Conservation (phyloP, 331 rosid genomes). For the Saraca asoca region DNA sequence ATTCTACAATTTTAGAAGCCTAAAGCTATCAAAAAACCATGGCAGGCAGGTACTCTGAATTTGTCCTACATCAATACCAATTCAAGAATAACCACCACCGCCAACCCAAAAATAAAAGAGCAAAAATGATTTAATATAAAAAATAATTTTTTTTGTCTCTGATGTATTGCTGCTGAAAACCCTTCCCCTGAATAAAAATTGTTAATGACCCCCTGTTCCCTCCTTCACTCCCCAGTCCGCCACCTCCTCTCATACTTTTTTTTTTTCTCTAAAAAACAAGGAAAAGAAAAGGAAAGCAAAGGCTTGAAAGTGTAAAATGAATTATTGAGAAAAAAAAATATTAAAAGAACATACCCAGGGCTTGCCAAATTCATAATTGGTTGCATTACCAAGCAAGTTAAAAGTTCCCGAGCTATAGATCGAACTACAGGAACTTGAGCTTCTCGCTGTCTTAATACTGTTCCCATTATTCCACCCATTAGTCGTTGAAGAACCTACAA, state of each 20-base stretch:
- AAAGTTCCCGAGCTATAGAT: conserved; percentile 81
- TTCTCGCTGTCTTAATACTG: conserved; percentile 79
- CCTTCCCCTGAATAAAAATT: too few relatives aligned
- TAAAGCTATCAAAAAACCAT: conserved; percentile 5
- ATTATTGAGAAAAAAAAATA: conserved; percentile 21
- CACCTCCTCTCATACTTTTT: too few relatives aligned
- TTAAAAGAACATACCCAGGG: conserved; percentile 76
- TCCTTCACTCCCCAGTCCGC: too few relatives aligned
- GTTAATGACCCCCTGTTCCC: too few relatives aligned
- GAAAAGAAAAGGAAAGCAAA: background rate
- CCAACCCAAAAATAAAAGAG: too few relatives aligned
- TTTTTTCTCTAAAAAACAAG: too few relatives aligned
- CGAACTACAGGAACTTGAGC: conserved; percentile 81
- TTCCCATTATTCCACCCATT: conserved; percentile 82
- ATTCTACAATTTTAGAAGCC: conserved; percentile 1
- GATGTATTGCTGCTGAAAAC: too few relatives aligned
- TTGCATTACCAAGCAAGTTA: conserved; percentile 88
- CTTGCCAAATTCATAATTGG: conserved; percentile 86
- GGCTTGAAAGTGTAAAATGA: background rate
- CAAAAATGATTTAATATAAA: too few relatives aligned
- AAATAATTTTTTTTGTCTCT: too few relatives aligned
- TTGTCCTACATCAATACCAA: background rate
- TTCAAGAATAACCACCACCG: too few relatives aligned
- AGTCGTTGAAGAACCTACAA: conserved; percentile 81
- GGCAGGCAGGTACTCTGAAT: background rate